These are phyloP conservation scores for Taxillus chinensis DNA, from an alignment of 164 flowering plant genomes.

Conservation along the genomic window DNA sequence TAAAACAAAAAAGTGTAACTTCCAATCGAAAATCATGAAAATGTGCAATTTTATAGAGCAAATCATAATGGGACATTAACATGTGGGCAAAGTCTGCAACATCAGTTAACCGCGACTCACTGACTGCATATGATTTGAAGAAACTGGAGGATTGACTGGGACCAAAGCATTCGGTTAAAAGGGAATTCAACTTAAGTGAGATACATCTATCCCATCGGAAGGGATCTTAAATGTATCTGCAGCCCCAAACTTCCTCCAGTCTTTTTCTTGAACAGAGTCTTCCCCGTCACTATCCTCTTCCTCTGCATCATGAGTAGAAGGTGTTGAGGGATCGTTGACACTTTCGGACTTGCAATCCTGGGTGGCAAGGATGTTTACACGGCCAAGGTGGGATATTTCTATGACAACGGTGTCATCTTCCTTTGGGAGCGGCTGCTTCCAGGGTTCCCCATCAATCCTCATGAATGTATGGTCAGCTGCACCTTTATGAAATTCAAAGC, in stretches of 20 bases:
- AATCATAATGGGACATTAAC: too few species aligned
- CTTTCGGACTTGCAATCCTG: slow-evolving; percentile 4
- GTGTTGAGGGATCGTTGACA: background rate
- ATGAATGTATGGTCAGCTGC: slow-evolving; percentile 1
- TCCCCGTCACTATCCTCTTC: background rate
- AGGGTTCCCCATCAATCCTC: slow-evolving; percentile 2
- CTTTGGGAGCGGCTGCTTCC: slow-evolving; percentile 2
- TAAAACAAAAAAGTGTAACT: too few species aligned
- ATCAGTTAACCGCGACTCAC: too few species aligned
- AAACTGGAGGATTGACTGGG: background rate
- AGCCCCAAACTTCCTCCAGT: slow-evolving; percentile 82
- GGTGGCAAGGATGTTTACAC: slow-evolving; percentile 1
- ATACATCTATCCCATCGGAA: slow-evolving; percentile 54
- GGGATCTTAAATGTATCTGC: slow-evolving; percentile 81
- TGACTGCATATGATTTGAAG: too few species aligned
- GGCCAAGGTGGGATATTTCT: slow-evolving; percentile 2
- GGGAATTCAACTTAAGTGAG: slow-evolving; percentile 45
- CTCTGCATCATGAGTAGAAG: background rate
- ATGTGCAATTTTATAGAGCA: too few species aligned
- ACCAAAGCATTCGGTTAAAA: background rate
- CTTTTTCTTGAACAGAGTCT: slow-evolving; percentile 26
- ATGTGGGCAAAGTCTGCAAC: too few species aligned
- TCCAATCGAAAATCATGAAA: too few species aligned
- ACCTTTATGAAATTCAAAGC: slow-evolving; percentile 6
- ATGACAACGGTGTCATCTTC: slow-evolving; percentile 1